A percentile compares a stretch with the other conserved stretches of the same genome.
Conservation (phyloP, 306 rosid genomes). For the Benincasa hispida region DNA sequence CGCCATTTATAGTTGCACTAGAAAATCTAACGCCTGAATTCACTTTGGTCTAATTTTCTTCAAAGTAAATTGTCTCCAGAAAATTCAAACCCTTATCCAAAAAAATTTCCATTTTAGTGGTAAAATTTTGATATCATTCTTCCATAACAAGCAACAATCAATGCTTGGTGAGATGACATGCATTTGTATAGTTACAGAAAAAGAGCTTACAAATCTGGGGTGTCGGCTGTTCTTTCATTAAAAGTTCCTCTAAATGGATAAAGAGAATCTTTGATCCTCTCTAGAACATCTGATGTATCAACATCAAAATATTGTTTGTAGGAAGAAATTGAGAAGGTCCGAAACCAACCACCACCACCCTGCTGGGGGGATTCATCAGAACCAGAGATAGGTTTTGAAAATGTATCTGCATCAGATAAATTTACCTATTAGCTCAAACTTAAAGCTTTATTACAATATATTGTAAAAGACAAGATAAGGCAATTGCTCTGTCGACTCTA, state of each 20-base stretch:
- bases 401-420: conserved; percentile 51
- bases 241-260: conserved; percentile 85
- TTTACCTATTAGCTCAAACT: conserved; percentile 5
- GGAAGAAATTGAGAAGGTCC: conserved; percentile 42
- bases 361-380: conserved; percentile 67
- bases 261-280: conserved; percentile 71
- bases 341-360: conserved; percentile 59
- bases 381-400: conserved; percentile 76
- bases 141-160: background rate
- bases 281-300: conserved; percentile 78
- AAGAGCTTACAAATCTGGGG: conserved; percentile 80
- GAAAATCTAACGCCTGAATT: background rate
- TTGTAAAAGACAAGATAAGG: background rate
- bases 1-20: background rate
- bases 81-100: background rate
- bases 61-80: background rate
- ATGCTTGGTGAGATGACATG: background rate
- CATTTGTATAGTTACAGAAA: background rate
- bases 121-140: background rate
- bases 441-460: background rate
- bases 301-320: conserved; percentile 81
- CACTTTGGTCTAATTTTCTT: background rate
- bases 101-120: background rate
- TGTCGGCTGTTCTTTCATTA: conserved; percentile 67
- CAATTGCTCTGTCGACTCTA: background rate